A percentile compares a stretch with the other conserved stretches of the same genome.
Conservation (phyloP, 768 basidiomycete genomes). For the Pleurotus giganteus region DNA sequence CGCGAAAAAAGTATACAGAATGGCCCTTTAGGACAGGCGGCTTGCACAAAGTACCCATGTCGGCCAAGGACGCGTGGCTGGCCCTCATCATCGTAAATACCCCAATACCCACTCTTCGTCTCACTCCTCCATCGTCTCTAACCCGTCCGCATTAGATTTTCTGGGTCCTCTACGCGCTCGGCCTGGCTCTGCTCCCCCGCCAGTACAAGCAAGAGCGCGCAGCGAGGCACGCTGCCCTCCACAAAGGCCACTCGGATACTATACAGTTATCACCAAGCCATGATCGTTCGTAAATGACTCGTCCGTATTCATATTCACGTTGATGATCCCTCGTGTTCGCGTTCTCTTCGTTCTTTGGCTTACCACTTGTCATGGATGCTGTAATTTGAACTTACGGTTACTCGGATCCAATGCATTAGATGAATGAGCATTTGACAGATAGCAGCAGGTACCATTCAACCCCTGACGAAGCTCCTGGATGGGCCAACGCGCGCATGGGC, state of each 20-base stretch:
- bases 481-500: no score
- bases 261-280: no score
- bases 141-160: constrained; percentile 33
- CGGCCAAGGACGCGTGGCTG: constrained; percentile 45
- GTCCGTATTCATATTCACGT: no score
- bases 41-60: constrained; percentile 32
- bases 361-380: no score
- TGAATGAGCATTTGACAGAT: no score
- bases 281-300: no score
- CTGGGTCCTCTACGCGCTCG: constrained; percentile 43
- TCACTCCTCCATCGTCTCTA: constrained; percentile 2
- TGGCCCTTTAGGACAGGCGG: constrained; percentile 34
- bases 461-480: no score
- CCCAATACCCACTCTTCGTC: not conserved
- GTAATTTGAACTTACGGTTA: no score
- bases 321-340: no score
- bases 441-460: no score
- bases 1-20: constrained; percentile 36
- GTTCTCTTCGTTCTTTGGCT: no score
- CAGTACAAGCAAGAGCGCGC: constrained; percentile 40
- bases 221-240: constrained; percentile 7
- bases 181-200: constrained; percentile 41
- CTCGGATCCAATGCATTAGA: no score
- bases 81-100: constrained; percentile 39
- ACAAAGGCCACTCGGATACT: not conserved